Evolutionary conservation across 805 yeast species (phyloP), one percentile per base, ranked within the genome.

Genomic region (Saccharomyces eubayanus): DNA sequence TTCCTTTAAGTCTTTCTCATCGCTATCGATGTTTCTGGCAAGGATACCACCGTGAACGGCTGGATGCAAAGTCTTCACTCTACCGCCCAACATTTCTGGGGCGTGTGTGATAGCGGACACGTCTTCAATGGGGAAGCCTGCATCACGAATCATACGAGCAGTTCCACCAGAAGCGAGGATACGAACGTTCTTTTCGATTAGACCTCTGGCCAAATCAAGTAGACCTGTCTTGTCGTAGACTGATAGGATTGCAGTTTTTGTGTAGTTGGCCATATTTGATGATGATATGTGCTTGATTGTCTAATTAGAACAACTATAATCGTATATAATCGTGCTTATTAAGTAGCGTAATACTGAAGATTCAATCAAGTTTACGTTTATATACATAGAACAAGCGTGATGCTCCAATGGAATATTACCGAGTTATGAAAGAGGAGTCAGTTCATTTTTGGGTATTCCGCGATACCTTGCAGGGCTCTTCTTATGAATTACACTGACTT

Each of bases 41-140:
- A 92, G 80, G 66, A 92, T 92, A 68, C 96, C 96, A 63, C 96
- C 99, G 72, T 92, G 99, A 56, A 92, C 97, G 27, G 98, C 98
- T 46, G 99, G 99, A 72, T 92, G 99, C 65, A 92, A 79, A 55
- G 99, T 92, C 77, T 92, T 92, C 63, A 92, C 99, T 75, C 99
- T 83, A 60, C 99, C 99, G 58, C 97, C 96, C 62, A 92, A 80
- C 96, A 92, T 92, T 74, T 92, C 99, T 51, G 99, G 99, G 46
- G 98, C 98, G 67, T 92, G 95, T 45, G 99, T 92, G 71, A 92
- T 90, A 56, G 92, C 72, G 43, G 94, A 84, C 46, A 92, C 97
- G 66, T 92, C 99, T 62, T 91, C 96, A 27, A 92, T 97, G 47
- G 96, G 91, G 82, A 92, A 91, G 16, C 98, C 98, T 52, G 97